These are phyloP conservation scores for Aspergillus bombycis DNA, from an alignment of 2,329 filamentous ascomycete species.

Conservation along the genomic window DNA sequence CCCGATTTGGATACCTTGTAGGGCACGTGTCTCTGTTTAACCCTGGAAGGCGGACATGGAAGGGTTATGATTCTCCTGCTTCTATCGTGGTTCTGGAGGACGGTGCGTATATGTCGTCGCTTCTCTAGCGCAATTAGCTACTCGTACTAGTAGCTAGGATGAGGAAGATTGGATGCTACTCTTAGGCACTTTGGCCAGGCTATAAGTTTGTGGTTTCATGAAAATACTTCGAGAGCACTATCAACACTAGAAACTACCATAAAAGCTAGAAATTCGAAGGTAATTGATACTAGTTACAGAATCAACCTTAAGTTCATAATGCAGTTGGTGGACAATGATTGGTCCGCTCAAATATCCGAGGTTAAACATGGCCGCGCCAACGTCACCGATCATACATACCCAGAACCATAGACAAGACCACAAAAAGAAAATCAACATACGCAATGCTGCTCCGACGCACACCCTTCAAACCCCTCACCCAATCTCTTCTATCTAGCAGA, in stretches of 20 bases:
- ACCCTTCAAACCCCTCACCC: fast-evolving
- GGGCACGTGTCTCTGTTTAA: background rate
- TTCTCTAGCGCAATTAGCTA: background rate
- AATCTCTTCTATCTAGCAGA: background rate
- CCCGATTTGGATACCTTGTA: no score
- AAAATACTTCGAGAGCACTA: background rate
- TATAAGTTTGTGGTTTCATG: background rate
- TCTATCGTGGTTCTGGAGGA: background rate
- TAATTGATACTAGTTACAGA: no score
- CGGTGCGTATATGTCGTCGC: background rate
- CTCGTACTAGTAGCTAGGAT: no score
- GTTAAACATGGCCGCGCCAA: background rate
- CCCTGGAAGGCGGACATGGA: background rate
- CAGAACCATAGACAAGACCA: background rate
- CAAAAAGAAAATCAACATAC: background rate
- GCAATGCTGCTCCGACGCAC: background rate
- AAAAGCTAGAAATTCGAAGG: background rate
- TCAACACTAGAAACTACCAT: background rate
- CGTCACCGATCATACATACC: background rate
- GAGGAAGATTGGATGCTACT: no score
- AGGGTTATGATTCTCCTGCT: background rate
- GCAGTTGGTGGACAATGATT: background rate
- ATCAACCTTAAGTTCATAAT: background rate
- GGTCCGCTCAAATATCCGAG: background rate
- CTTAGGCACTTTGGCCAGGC: background rate